Base-by-base conservation (phyloP, 805 yeast genomes). In the Saturnispora hagleri region DNA sequence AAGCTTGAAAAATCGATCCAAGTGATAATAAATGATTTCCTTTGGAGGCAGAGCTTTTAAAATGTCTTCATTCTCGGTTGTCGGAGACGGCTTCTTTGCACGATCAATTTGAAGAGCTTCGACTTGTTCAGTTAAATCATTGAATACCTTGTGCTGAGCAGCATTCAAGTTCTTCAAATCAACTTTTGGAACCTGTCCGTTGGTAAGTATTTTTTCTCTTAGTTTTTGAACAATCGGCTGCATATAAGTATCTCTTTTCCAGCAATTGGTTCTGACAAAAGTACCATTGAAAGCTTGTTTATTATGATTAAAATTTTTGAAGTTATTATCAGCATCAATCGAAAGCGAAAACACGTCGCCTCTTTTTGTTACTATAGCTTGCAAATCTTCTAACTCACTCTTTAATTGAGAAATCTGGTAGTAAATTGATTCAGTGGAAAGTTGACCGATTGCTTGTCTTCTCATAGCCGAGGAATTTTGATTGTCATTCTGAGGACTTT, bases 1-100 rank as follows among this genome's bases (percentile, higher is more conserved):
- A 4, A 60, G 51, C 1, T 51, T 48, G 58, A 76, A 73, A 51
- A 69, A 77, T 41, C 68, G 58, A 24, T 69, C 63, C 9, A 76
- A 53, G 46, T 73, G 67, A n/a, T 60, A 53, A 67, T 72, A 62
- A 3, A 75, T 60, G 0, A 70, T 67, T 27, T 58, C 60, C 49
- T 63, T 62, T 5, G 62, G 51, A 2, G 72, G 71, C 13, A 68
- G 46, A 3, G 51, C 50, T 20, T 43, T n/a, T 9, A 51, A 51
- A 49, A 63, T 51, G 24, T 53, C 13, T 22, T 50, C 46, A 22
- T 24, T 24, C 15, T 41, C 26, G 13, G 27, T 13, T 41, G 31
- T 6, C 3, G n/a, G 8, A 22, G 17, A 41, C 15, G 28, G 13
- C 7, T 24, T 24, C 5, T 41, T 22, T 13, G 28, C n/a, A n/a